A percentile compares a stretch with the other conserved stretches of the same genome.
Conservation (phyloP, 2,329 filamentous ascomycete genomes). For the Beauveria pseudobassiana region DNA sequence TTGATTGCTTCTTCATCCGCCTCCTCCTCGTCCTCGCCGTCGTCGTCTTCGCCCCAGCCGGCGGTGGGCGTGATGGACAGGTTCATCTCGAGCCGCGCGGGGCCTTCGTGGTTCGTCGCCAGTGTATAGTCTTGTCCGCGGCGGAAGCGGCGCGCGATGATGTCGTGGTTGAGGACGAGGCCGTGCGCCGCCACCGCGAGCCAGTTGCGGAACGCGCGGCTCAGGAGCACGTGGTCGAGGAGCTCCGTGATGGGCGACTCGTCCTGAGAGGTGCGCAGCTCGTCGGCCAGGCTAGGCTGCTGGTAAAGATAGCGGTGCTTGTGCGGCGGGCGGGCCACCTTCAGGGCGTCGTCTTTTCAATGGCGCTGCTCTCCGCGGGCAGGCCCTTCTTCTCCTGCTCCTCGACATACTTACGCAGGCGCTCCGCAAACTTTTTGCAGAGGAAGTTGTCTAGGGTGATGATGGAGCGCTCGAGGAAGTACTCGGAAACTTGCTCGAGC, state of each 20-base stretch:
- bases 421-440: constrained; percentile 65
- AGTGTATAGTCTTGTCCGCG: constrained; percentile 86
- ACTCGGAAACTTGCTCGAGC: constrained; percentile 69
- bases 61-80: constrained; percentile 76
- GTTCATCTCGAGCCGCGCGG: constrained; percentile 78
- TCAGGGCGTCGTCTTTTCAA: constrained; percentile 56
- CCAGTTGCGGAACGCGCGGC: constrained; percentile 82
- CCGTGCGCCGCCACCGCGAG: constrained; percentile 75
- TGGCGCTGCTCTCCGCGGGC: constrained; percentile 41
- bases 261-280: constrained; percentile 29
- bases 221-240: constrained; percentile 75
- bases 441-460: constrained; percentile 76
- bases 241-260: constrained; percentile 65
- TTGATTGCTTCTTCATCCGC: constrained; percentile 31
- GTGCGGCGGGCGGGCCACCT: constrained; percentile 79
- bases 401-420: constrained; percentile 64
- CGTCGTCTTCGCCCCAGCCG: constrained; percentile 73
- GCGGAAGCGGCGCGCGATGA: constrained; percentile 82
- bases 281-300: constrained; percentile 40
- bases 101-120: constrained; percentile 72
- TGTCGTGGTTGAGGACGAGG: constrained; percentile 62
- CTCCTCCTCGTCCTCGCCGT: constrained; percentile 38
- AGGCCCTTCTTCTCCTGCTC: constrained; percentile 48
- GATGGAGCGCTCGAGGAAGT: constrained; percentile 76
- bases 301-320: constrained; percentile 91